Base-by-base conservation (phyloP, 768 basidiomycete genomes). In the Epithele typhae region DNA sequence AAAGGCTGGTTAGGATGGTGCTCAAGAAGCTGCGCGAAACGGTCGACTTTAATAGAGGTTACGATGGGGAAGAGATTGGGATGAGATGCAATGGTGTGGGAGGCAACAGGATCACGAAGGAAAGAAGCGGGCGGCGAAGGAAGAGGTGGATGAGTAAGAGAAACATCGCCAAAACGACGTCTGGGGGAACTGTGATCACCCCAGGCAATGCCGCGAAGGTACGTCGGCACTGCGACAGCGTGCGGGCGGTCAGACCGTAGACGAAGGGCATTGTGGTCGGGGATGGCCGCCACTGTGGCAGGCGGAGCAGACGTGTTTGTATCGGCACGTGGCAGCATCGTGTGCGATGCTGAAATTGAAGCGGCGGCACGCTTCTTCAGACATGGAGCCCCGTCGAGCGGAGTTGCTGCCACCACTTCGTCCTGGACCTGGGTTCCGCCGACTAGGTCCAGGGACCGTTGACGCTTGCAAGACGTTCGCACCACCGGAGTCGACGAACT, bases 1-100 rank as follows among this genome's bases (percentile, higher is more conserved):
- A 71, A 66, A 0, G 54, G 33, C 8, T 48, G 63, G 40, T 74
- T 75, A 0, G 73, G 70, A 48, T 75, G 74, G 3, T 23, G 4
- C 0, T 5, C 8, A 0, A 74, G 48, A 1, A 66, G 53, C 3
- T 33, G 7, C 38, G 67, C 43, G 25, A 74, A 62, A 0, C 33
- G 37, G 17, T 64, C 52, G 19, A 68, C 61, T 11, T 71, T 59
- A 45, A 75, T 63, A 0, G 71, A 72, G 0, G 65, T 68, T 0
- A 64, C 50, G 1, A 77, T 59, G 0, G 58, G 36, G 54, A 78
- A 75, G 0, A 76, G 52, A 1, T 66, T 25, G 1, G 62, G 62
- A 34, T 67, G 25, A 0, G 47, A 17, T 0, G 4, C 0, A 4
- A 74, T 63, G 0, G 69, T 73, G 0, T 42, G 4, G 0, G 46